phyloP scores from a whole-genome alignment of 2,329 filamentous ascomycete genomes.

The Arthrobotrys conoides region DNA sequence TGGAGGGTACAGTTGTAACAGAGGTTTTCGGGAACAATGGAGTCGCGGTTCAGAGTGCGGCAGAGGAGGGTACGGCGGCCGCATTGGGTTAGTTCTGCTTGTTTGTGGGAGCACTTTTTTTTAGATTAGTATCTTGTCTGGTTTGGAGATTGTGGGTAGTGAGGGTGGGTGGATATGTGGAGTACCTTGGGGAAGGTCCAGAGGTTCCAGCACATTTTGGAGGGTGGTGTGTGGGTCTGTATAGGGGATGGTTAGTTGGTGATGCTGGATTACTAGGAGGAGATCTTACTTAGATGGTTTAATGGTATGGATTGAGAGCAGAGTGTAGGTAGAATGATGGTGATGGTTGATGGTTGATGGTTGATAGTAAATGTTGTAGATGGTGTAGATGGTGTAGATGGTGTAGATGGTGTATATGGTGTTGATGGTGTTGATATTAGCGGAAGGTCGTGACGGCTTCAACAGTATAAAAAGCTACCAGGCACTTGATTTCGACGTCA shows the following conservation, averaged over 20 bases:
- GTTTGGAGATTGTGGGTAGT: too few relatives aligned
- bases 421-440: too few relatives aligned
- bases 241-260: neutral
- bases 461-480: too few relatives aligned
- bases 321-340: neutral
- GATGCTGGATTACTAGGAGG: neutral
- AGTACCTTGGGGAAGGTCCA: slow-evolving; percentile 51
- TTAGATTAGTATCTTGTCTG: too few relatives aligned
- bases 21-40: neutral
- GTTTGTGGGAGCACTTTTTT: slow-evolving; percentile 44
- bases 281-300: neutral
- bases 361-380: neutral
- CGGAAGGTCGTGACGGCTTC: too few relatives aligned
- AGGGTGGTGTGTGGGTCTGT: neutral
- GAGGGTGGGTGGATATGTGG: neutral
- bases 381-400: too few relatives aligned
- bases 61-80: slow-evolving; percentile 51
- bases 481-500: too few relatives aligned
- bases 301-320: too few relatives aligned
- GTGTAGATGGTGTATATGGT: too few relatives aligned
- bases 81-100: slow-evolving; percentile 43
- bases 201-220: slow-evolving; percentile 57
- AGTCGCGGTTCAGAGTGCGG: slow-evolving; percentile 47
- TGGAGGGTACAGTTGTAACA: slow-evolving; percentile 43
- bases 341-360: neutral